These are phyloP conservation scores for Truncatella angustata DNA, from an alignment of 2,329 filamentous ascomycete species.

Conservation along the genomic window DNA sequence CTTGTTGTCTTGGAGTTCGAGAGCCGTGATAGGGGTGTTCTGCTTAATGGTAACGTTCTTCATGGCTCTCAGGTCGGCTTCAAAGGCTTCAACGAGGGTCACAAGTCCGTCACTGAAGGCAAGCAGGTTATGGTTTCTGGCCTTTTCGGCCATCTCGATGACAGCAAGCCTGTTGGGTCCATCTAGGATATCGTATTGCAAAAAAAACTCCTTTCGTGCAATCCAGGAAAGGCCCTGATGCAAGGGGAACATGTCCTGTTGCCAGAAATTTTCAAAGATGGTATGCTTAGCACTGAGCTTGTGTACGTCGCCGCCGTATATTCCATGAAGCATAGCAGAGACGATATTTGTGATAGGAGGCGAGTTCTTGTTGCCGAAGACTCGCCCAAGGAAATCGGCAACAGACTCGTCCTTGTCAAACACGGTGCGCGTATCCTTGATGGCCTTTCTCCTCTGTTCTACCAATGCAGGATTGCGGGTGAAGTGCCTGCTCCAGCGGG, in stretches of 20 bases:
- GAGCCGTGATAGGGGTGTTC: conserved; percentile 42
- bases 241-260: conserved; percentile 26
- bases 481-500: conserved; percentile 4
- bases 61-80: conserved; percentile 44
- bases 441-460: conserved; percentile 8
- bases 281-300: conserved; percentile 72
- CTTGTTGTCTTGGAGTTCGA: conserved; percentile 37
- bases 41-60: conserved; percentile 60
- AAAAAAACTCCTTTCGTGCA: conserved; percentile 17
- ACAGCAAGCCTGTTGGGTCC: conserved; percentile 18
- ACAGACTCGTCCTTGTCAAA: conserved; percentile 65
- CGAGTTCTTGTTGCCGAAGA: conserved; percentile 42
- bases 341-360: conserved; percentile 67
- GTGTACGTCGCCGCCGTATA: conserved; percentile 87
- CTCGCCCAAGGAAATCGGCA: conserved; percentile 60
- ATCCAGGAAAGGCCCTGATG: conserved; percentile 2
- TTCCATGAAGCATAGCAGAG: conserved; percentile 79
- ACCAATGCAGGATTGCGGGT: neutral
- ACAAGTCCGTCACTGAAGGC: conserved; percentile 61
- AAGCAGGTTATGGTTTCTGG: conserved; percentile 35
- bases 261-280: conserved; percentile 50
- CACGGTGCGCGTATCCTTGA: conserved; percentile 10
- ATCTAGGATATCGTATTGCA: conserved; percentile 21
- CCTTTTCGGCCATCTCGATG: conserved; percentile 26
- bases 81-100: conserved; percentile 56